Conservation (phyloP, 345 rosid genomes). For the Arabis hirsuta region DNA sequence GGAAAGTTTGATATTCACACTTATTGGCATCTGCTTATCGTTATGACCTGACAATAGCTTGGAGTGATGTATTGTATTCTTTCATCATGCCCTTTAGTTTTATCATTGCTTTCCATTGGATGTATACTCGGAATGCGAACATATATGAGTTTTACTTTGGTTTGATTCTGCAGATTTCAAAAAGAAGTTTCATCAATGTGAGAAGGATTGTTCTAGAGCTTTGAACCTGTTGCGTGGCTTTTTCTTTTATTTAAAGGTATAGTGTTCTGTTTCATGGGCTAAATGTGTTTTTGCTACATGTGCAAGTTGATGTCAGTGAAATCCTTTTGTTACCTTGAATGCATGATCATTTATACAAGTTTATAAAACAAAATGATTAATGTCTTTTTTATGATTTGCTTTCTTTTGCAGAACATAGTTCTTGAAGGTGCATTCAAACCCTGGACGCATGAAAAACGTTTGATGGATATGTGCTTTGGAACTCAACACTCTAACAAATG, state of each 20-base stretch:
- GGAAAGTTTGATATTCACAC: background rate
- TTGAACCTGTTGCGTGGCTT: slow-evolving; percentile 78
- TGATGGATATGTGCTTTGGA: slow-evolving; percentile 18
- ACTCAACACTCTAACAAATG: background rate
- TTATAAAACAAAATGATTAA: background rate
- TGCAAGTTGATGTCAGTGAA: slow-evolving; percentile 7
- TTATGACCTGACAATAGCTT: background rate
- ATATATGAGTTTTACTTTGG: slow-evolving; percentile 20
- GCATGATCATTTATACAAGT: background rate
- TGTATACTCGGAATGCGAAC: background rate
- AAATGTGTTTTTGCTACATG: background rate
- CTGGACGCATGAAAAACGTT: slow-evolving; percentile 51
- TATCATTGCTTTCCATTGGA: slow-evolving; percentile 5
- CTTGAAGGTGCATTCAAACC: slow-evolving; percentile 60
- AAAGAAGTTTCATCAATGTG: slow-evolving; percentile 22
- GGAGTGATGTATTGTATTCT: background rate
- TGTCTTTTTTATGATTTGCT: slow-evolving; percentile 22
- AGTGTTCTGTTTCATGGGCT: slow-evolving; percentile 37
- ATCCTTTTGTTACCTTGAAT: slow-evolving; percentile 3
- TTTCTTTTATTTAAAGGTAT: slow-evolving; percentile 70
- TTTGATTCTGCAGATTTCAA: slow-evolving; percentile 56
- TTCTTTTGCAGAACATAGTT: slow-evolving; percentile 49
- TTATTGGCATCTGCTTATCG: no score
- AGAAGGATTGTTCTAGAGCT: slow-evolving; percentile 38
- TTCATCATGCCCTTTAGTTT: slow-evolving; percentile 1